Evolutionary conservation across 1,284 basidiomycete species (phyloP).

Genomic region (Stereum hirsutum): DNA sequence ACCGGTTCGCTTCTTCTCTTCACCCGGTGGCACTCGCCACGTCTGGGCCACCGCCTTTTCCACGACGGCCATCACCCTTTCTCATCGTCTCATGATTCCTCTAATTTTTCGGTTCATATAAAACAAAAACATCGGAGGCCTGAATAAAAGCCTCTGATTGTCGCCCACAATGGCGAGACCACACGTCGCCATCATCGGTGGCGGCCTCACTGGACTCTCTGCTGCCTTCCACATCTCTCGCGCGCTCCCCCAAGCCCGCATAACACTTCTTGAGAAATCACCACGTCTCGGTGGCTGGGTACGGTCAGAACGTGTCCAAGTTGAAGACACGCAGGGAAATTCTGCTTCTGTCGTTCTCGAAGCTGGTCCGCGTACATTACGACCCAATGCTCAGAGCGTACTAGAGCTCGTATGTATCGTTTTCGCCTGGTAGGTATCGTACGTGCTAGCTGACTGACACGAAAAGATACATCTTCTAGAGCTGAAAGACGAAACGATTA

Average conservation of each 20-base stretch:
- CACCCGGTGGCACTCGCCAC: background rate
- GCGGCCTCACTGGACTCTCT: constrained; percentile 76
- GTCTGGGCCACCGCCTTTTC: background rate
- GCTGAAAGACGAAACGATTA: constrained; percentile 49
- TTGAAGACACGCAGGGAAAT: constrained; percentile 28
- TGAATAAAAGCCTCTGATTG: too few relatives aligned
- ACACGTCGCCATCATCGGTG: constrained; percentile 68
- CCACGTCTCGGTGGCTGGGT: constrained; percentile 80
- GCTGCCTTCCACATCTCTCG: constrained; percentile 72
- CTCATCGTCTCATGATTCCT: background rate
- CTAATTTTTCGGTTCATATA: too few relatives aligned
- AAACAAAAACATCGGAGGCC: too few relatives aligned
- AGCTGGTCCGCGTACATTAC: constrained; percentile 74
- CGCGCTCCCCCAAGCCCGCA: constrained; percentile 45
- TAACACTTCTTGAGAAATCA: constrained; percentile 66
- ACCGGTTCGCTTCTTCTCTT: background rate
- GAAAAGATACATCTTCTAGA: constrained; percentile 67
- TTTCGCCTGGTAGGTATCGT: too few relatives aligned
- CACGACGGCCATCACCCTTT: background rate
- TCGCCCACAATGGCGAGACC: background rate
- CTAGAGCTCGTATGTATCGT: constrained; percentile 74
- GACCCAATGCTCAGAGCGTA: constrained; percentile 64
- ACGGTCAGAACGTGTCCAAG: constrained; percentile 45
- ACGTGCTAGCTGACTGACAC: background rate
- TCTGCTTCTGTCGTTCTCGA: constrained; percentile 54